Evolutionary conservation across 805 yeast species (phyloP).

Genomic region (Candida railenensis): DNA sequence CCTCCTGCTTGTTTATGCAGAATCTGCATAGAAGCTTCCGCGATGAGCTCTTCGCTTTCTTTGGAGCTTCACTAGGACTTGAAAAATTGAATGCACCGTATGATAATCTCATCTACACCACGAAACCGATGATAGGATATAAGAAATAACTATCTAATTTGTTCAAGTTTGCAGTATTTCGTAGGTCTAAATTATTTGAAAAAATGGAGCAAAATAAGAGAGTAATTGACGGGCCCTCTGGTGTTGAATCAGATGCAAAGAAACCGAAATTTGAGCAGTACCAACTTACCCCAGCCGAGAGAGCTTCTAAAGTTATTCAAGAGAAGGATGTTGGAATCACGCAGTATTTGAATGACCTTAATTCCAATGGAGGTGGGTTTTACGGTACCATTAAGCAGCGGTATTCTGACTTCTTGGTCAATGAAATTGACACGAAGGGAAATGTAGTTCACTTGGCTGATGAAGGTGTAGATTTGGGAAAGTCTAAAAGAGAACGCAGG

Average conservation of each 20-base stretch:
- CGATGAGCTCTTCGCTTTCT: too few species aligned
- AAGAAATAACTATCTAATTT: conserved; percentile 9
- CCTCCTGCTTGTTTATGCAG: too few species aligned
- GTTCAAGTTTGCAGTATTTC: conserved; percentile 2
- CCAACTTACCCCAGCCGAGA: conserved; percentile 9
- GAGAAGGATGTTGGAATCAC: conserved; percentile 90
- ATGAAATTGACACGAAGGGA: conserved; percentile 73
- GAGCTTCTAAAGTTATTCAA: conserved; percentile 44
- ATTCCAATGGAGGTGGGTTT: conserved; percentile 53
- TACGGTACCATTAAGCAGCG: conserved; percentile 81
- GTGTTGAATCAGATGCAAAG: conserved; percentile 8
- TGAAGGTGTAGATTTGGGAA: conserved; percentile 57
- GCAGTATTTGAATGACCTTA: conserved; percentile 53
- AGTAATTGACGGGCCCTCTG: conserved; percentile 6
- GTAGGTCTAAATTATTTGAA: not conserved
- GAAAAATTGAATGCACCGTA: too few species aligned
- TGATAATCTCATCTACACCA: too few species aligned
- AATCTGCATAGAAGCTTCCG: too few species aligned
- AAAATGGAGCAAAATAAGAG: conserved; percentile 4
- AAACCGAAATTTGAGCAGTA: conserved; percentile 11
- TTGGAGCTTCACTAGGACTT: too few species aligned
- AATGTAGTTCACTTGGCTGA: conserved; percentile 74
- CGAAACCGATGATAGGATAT: conserved; percentile 2
- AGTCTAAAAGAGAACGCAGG: conserved; percentile 47
- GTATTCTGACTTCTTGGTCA: conserved; percentile 90